Base-by-base conservation (phyloP, 768 basidiomycete genomes). In the Sistotremastrum suecicum region DNA sequence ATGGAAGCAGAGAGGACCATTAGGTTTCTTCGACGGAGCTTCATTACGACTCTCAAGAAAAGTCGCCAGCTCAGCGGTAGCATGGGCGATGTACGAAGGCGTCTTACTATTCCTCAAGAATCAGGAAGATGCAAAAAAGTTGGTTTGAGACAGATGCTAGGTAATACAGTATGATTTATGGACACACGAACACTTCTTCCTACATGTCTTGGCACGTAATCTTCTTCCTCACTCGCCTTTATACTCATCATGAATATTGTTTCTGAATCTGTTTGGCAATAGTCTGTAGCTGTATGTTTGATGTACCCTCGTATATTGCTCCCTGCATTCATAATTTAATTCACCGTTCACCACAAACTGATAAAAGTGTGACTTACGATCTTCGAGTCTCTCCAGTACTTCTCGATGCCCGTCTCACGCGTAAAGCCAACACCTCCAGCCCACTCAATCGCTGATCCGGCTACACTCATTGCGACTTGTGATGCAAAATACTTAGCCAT, bases 401-500 rank as follows among this genome's bases (percentile, higher is more conserved):
- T 97, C 68, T 97, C 95, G 51, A 97, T 83, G 3, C 90, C 91
- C 1, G 87, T 86, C 66, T 97, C 91, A 44, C 90, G 66, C 44
- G 90, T 94, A 64, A 86, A 92, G 0, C 90, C 94, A 42, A 89
- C 72, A 1, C 91, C 92, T 37, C 91, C 95, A 1, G 82, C 79
- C 94, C 92, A 97, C 62, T 98, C 94, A 51, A 98, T 97, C 11
- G 94, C 94, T 38, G 71, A 65, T 5, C 94, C 90, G 7, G 82
- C 74, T 2, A 95, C 91, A 38, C 72, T 70, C 63, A 94, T 86
- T 9, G 95, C 95, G 5, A 99, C 77, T 20, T 83, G 74, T 49
- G 88, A 89, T 28, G 83, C 74, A 72, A 80, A 88, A 57, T 85
- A 92, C 63, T 99, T 99, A 42, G 95, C 95, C 87, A 97, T 95